Conservation (phyloP, 2,329 filamentous ascomycete genomes). For the Diaporthe vaccinii region DNA sequence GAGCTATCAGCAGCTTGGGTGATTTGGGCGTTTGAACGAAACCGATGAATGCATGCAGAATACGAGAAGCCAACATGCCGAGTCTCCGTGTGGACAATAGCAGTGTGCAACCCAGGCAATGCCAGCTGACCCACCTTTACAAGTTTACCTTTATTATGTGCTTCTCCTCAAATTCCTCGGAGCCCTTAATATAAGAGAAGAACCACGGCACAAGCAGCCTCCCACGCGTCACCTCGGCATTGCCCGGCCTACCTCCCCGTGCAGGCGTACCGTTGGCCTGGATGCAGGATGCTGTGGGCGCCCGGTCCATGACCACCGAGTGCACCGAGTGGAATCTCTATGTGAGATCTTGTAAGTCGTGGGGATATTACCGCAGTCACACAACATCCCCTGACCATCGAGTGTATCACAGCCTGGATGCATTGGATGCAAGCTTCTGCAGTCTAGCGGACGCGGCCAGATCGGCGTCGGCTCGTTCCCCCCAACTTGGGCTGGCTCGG, state of each 20-base stretch:
- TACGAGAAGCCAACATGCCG: conserved; percentile 18
- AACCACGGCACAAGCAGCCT: neutral
- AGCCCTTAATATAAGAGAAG: neutral
- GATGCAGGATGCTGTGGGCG: conserved; percentile 21
- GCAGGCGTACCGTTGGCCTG: conserved; percentile 13
- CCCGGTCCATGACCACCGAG: conserved; percentile 1
- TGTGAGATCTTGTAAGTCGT: conserved; percentile 28
- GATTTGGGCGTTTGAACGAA: neutral
- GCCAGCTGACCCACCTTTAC: conserved; percentile 1
- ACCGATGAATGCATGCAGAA: neutral
- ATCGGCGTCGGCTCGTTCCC: conserved; percentile 18
- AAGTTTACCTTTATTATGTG: neutral
- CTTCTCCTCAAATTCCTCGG: neutral
- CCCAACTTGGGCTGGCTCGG: conserved; percentile 1
- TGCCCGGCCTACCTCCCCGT: neutral
- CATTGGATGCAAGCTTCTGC: conserved; percentile 14
- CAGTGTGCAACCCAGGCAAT: conserved; percentile 1
- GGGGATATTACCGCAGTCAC: conserved; percentile 16
- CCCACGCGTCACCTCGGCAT: neutral
- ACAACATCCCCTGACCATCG: neutral
- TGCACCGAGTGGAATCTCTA: neutral
- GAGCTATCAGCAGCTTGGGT: conserved; percentile 2
- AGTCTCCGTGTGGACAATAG: neutral
- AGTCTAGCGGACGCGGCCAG: conserved; percentile 19
- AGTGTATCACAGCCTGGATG: conserved; percentile 2